These are phyloP conservation scores for Camellia lanceoleosa DNA, from an alignment of 148 eudicot genomes.

Conservation along the genomic window DNA sequence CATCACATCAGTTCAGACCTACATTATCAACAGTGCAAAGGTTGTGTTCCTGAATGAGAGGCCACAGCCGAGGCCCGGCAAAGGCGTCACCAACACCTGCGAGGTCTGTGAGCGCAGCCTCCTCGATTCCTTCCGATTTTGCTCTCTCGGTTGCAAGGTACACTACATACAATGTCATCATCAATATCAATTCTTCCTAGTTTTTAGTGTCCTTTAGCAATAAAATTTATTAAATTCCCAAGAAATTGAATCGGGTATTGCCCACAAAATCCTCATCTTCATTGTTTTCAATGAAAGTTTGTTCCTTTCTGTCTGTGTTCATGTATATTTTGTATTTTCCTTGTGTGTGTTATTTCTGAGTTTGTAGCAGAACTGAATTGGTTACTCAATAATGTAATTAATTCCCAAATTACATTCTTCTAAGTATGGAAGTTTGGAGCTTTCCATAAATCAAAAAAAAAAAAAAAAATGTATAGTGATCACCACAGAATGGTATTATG, in stretches of 20 bases:
- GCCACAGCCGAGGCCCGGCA: slow-evolving; percentile 92
- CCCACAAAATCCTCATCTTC: background rate
- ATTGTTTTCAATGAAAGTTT: background rate
- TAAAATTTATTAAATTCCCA: background rate
- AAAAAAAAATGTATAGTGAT: background rate
- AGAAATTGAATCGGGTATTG: background rate
- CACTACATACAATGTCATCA: background rate
- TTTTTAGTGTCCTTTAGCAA: background rate
- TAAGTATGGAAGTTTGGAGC: too few relatives aligned
- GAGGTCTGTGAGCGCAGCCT: slow-evolving; percentile 86
- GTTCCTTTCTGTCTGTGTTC: too few relatives aligned
- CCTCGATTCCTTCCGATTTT: slow-evolving; percentile 81
- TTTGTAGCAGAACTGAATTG: too few relatives aligned
- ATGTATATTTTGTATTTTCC: too few relatives aligned
- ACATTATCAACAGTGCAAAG: slow-evolving; percentile 85
- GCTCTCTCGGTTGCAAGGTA: slow-evolving; percentile 97
- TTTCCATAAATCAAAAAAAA: background rate
- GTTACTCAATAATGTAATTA: too few relatives aligned
- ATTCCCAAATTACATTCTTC: too few relatives aligned
- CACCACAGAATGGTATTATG: background rate
- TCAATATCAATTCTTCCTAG: background rate
- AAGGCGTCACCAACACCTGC: slow-evolving; percentile 90
- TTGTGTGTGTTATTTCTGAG: too few relatives aligned
- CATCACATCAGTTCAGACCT: slow-evolving; percentile 75
- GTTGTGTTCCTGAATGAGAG: slow-evolving; percentile 85